Evolutionary conservation across 2,329 filamentous ascomycete genomes (phyloP).

Genomic region (Decorospora gaudefroyi): DNA sequence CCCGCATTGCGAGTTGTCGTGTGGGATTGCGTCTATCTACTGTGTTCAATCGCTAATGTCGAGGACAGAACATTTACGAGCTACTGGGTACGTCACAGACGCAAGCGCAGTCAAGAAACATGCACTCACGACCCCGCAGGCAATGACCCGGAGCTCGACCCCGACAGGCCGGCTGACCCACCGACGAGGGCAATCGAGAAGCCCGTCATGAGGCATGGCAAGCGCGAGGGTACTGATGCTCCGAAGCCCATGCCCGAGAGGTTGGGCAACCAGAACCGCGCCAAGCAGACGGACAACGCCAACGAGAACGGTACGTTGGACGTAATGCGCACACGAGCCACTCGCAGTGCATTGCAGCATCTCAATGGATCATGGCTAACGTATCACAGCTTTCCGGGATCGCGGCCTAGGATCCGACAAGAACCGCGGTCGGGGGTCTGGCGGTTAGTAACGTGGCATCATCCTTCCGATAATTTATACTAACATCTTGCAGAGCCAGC

Average conservation of each 20-base stretch:
- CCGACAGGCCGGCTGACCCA: conserved; percentile 74
- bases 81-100: conserved; percentile 77
- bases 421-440: conserved; percentile 72
- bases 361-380: conserved; percentile 25
- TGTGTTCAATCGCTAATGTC: conserved; percentile 44
- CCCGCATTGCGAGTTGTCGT: conserved; percentile 16
- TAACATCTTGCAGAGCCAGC: conserved; percentile 26
- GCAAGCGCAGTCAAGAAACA: conserved; percentile 15
- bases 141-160: conserved; percentile 71
- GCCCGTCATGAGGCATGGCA: conserved; percentile 73
- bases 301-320: conserved; percentile 81
- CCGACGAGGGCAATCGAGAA: conserved; percentile 91
- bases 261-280: conserved; percentile 34
- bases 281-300: conserved; percentile 62
- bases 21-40: neutral
- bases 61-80: conserved; percentile 86
- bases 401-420: conserved; percentile 76
- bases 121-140: conserved; percentile 53
- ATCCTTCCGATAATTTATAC: conserved; percentile 5
- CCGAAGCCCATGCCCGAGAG: conserved; percentile 54
- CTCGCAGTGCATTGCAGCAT: neutral
- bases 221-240: conserved; percentile 82
- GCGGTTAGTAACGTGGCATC: conserved; percentile 35
- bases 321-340: neutral
- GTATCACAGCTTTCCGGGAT: conserved; percentile 78